Conservation (phyloP, 2,329 filamentous ascomycete species). For the Cytospora mali region DNA sequence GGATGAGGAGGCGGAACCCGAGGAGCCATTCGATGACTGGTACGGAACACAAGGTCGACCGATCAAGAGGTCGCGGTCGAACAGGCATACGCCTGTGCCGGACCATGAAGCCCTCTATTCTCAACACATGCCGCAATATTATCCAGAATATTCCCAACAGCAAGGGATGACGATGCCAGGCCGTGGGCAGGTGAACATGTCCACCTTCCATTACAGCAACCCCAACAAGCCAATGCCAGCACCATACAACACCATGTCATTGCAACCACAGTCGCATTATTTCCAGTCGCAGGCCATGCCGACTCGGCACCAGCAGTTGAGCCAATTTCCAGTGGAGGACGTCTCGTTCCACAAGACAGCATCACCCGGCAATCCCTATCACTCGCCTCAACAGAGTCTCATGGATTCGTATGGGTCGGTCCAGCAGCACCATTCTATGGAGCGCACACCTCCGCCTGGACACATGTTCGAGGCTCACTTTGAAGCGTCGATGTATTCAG, state of each 20-base stretch:
- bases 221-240: conserved; percentile 42
- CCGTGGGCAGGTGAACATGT: conserved; percentile 31
- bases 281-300: conserved; percentile 34
- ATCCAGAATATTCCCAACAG: conserved; percentile 29
- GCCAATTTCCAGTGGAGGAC: conserved; percentile 34
- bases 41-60: conserved; percentile 43
- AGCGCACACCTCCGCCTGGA: conserved; percentile 24
- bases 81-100: conserved; percentile 36
- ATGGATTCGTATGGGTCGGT: conserved; percentile 28
- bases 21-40: conserved; percentile 48
- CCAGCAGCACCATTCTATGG: conserved; percentile 30
- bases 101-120: conserved; percentile 37
- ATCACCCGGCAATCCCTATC: conserved; percentile 36
- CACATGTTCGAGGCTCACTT: conserved; percentile 15
- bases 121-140: conserved; percentile 30
- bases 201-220: conserved; percentile 41
- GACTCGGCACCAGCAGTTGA: conserved; percentile 32
- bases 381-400: conserved; percentile 24
- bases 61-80: conserved; percentile 37
- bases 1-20: conserved; percentile 45
- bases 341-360: conserved; percentile 40
- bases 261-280: conserved; percentile 23
- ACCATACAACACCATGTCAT: conserved; percentile 39
- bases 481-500: conserved; percentile 3
- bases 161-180: conserved; percentile 30